Percentiles rank a stretch among this genome's conserved stretches.
Conservation (phyloP, 2,329 filamentous ascomycete species). For the Reticulascus tulasneorum region DNA sequence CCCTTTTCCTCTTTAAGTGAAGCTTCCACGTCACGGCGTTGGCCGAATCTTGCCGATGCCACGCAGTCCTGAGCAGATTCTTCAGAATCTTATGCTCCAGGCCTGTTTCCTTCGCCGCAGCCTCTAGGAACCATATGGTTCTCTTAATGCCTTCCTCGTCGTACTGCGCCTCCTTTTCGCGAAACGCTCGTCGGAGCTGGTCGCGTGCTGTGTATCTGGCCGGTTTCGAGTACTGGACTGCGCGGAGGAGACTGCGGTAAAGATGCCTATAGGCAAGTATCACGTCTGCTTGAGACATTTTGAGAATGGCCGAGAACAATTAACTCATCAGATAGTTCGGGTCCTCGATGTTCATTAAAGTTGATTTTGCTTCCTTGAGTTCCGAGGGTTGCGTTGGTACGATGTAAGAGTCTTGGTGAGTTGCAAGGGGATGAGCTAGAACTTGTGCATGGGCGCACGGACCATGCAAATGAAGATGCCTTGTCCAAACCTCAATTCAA, state of each 20-base stretch:
- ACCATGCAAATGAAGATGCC: too few relatives aligned
- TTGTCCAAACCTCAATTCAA: slow-evolving; percentile 11
- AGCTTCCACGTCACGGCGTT: slow-evolving; percentile 25
- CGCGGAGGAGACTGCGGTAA: slow-evolving; percentile 62
- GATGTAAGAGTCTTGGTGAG: too few relatives aligned
- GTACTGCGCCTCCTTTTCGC: slow-evolving; percentile 39
- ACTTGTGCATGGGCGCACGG: too few relatives aligned
- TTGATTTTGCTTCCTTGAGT: too few relatives aligned
- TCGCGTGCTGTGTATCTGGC: slow-evolving; percentile 60
- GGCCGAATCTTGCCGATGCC: slow-evolving; percentile 27
- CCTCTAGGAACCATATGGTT: slow-evolving; percentile 67
- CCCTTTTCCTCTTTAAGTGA: slow-evolving; percentile 6
- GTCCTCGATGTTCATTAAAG: too few relatives aligned
- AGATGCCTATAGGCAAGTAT: slow-evolving; percentile 66
- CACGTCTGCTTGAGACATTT: slow-evolving; percentile 39
- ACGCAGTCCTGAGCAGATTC: slow-evolving; percentile 56
- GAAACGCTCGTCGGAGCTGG: slow-evolving; percentile 57
- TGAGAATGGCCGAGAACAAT: not conserved
- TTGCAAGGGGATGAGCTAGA: too few relatives aligned
- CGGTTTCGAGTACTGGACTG: slow-evolving; percentile 68
- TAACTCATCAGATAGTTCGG: not conserved
- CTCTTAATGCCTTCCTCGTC: slow-evolving; percentile 52
- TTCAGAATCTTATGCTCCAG: slow-evolving; percentile 70
- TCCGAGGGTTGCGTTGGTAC: too few relatives aligned
- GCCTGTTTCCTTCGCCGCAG: slow-evolving; percentile 59